A percentile compares a stretch with the other conserved stretches of the same genome.
phyloP scores from a whole-genome alignment of 257 asterid species.

The Craterostigma plantagineum region DNA sequence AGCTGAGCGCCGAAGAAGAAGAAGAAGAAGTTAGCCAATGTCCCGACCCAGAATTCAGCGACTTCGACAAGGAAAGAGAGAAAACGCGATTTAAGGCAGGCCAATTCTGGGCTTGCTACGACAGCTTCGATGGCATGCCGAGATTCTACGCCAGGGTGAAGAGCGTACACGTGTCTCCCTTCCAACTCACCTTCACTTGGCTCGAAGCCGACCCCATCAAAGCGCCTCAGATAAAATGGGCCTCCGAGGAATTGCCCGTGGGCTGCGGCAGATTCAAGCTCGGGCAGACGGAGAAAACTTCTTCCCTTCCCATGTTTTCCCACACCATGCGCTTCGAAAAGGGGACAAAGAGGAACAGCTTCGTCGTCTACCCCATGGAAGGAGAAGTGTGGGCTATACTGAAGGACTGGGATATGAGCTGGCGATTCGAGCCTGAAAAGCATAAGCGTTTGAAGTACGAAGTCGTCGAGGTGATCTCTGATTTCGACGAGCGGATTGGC shows the following conservation, averaged over 20 bases:
- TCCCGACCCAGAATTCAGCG: conserved; percentile 34
- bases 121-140: conserved; percentile 42
- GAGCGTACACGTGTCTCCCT: conserved; percentile 20
- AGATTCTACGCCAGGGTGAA: conserved; percentile 39
- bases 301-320: conserved; percentile 17
- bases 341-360: conserved; percentile 22
- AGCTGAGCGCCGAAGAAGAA: too few relatives aligned
- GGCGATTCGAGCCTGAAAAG: conserved; percentile 29
- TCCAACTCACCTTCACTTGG: conserved; percentile 32
- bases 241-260: conserved; percentile 20
- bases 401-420: conserved; percentile 44
- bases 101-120: conserved; percentile 58
- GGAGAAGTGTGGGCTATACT: conserved; percentile 81
- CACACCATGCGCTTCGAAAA: conserved; percentile 24
- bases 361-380: conserved; percentile 30
- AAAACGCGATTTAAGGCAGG: conserved; percentile 15
- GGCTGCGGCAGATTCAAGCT: conserved; percentile 40
- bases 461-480: conserved; percentile 51
- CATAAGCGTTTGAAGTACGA: conserved; percentile 28
- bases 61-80: conserved; percentile 29
- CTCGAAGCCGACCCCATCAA: conserved; percentile 34
- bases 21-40: too few relatives aligned
- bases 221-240: conserved; percentile 17
- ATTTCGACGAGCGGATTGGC: conserved; percentile 19
- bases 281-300: conserved; percentile 13